Evolutionary conservation across 768 basidiomycete genomes (phyloP).

Genomic region (Tricholoma sp.): DNA sequence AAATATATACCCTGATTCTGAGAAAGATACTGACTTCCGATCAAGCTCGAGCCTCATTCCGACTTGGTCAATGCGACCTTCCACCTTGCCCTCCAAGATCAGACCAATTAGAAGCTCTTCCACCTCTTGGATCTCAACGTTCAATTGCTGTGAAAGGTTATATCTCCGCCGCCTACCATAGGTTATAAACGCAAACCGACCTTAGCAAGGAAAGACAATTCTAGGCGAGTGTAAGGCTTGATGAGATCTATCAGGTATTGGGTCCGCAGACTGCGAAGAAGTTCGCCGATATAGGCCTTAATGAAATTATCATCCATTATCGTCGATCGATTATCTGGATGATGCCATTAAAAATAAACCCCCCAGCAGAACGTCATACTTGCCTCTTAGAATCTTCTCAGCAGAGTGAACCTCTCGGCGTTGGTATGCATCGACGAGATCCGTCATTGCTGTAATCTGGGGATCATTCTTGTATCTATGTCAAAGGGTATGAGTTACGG

Average conservation of each 20-base stretch:
- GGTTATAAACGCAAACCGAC: slow-evolving; percentile 31
- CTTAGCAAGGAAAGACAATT: slow-evolving; percentile 89
- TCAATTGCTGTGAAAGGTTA: slow-evolving; percentile 68
- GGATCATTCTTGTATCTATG: slow-evolving; percentile 89
- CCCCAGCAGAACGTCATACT: slow-evolving; percentile 3
- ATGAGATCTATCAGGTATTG: slow-evolving; percentile 98
- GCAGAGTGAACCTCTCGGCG: slow-evolving; percentile 95
- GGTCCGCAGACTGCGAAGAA: slow-evolving; percentile 88
- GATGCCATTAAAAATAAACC: not conserved
- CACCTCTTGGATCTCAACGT: slow-evolving; percentile 87
- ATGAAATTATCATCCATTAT: slow-evolving; percentile 98
- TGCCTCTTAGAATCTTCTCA: slow-evolving; percentile 90
- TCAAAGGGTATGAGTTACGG: not conserved
- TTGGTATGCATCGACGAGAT: slow-evolving; percentile 95
- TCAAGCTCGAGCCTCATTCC: slow-evolving; percentile 90
- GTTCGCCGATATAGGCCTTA: slow-evolving; percentile 91
- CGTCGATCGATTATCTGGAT: slow-evolving; percentile 82
- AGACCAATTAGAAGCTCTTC: slow-evolving; percentile 91
- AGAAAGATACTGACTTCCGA: slow-evolving; percentile 58
- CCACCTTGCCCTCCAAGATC: slow-evolving; percentile 95
- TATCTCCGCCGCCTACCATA: not conserved
- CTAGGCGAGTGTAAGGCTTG: slow-evolving; percentile 94
- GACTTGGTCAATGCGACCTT: slow-evolving; percentile 96
- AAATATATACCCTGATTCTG: not conserved
- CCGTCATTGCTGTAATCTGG: slow-evolving; percentile 98